Percentiles rank a stretch among this genome's conserved stretches.
Conservation (phyloP, 2,329 filamentous ascomycete genomes). For the Aspergillus sp. region DNA sequence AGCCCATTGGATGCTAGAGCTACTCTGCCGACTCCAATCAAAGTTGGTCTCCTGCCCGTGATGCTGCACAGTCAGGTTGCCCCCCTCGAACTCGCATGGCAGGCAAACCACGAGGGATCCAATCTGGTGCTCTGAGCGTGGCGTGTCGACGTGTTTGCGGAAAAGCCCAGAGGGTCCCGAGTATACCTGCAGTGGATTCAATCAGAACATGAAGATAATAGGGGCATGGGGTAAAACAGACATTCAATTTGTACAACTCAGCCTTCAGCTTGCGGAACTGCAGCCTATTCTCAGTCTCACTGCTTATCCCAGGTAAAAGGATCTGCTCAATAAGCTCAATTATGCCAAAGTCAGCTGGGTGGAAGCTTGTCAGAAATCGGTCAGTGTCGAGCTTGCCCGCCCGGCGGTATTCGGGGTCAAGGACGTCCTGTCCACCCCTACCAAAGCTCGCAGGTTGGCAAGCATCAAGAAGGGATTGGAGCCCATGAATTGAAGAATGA, state of each 20-base stretch:
- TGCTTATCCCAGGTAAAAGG: conserved; percentile 42
- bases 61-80: conserved; percentile 37
- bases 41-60: conserved; percentile 28
- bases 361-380: conserved; percentile 54
- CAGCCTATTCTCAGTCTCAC: conserved; percentile 12
- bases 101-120: conserved; percentile 59
- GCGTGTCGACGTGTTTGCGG: conserved; percentile 57
- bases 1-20: conserved; percentile 35
- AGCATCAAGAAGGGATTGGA: conserved; percentile 31
- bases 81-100: conserved; percentile 38
- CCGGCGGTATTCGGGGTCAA: conserved; percentile 57
- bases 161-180: conserved; percentile 55
- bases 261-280: conserved; percentile 45
- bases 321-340: conserved; percentile 52
- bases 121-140: conserved; percentile 52
- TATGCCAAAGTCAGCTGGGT: conserved; percentile 56
- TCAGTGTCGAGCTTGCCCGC: conserved; percentile 54
- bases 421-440: conserved; percentile 46
- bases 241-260: conserved; percentile 62
- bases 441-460: conserved; percentile 55
- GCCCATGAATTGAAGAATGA: accelerated
- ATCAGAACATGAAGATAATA: neutral
- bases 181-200: conserved; percentile 47
- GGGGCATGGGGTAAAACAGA: conserved; percentile 25
- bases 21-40: conserved; percentile 29